phyloP scores from a whole-genome alignment of 495 filamentous ascomycete genomes.

The Penicilliopsis zonata region DNA sequence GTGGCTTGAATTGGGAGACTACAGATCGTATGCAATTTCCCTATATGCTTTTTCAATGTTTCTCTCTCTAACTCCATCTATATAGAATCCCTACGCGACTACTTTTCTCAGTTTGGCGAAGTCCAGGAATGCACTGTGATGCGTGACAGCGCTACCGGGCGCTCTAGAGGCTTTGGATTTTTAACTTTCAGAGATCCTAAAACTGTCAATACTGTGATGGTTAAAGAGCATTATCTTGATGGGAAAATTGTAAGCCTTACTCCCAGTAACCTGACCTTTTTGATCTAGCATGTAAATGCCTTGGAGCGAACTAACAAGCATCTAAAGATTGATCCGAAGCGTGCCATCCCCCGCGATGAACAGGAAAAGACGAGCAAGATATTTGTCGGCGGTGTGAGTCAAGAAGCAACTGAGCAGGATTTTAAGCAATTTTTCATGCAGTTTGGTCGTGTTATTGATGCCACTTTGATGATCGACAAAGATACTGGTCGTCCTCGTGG shows the following conservation, averaged over 20 bases:
- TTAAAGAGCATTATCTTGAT: slow-evolving; percentile 96
- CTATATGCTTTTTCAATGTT: not conserved
- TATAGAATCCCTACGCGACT: slow-evolving; percentile 91
- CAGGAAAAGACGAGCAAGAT: slow-evolving; percentile 98
- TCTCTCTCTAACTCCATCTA: no score
- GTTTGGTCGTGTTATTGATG: slow-evolving; percentile 92
- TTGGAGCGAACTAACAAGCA: slow-evolving; percentile 1
- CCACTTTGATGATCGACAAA: slow-evolving; percentile 99
- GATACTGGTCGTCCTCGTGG: slow-evolving; percentile 91
- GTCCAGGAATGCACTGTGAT: slow-evolving; percentile 97
- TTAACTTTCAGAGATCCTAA: slow-evolving; percentile 95
- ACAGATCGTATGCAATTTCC: slow-evolving; percentile 67
- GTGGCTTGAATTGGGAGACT: slow-evolving; percentile 97
- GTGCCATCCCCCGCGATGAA: slow-evolving; percentile 93
- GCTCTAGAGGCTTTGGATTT: slow-evolving; percentile 93
- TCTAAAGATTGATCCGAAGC: slow-evolving; percentile 86
- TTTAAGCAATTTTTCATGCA: slow-evolving; percentile 95
- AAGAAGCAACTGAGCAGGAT: slow-evolving; percentile 89
- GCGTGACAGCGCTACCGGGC: slow-evolving; percentile 86
- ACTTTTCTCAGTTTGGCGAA: slow-evolving; percentile 97
- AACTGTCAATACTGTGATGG: slow-evolving; percentile 98
- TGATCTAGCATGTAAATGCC: no score
- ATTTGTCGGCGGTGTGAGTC: slow-evolving; percentile 94
- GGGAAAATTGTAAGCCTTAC: slow-evolving; percentile 79
- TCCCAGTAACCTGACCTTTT: no score